phyloP scores from a whole-genome alignment of 331 rosid genomes.

The Erythrophleum ivorense region DNA sequence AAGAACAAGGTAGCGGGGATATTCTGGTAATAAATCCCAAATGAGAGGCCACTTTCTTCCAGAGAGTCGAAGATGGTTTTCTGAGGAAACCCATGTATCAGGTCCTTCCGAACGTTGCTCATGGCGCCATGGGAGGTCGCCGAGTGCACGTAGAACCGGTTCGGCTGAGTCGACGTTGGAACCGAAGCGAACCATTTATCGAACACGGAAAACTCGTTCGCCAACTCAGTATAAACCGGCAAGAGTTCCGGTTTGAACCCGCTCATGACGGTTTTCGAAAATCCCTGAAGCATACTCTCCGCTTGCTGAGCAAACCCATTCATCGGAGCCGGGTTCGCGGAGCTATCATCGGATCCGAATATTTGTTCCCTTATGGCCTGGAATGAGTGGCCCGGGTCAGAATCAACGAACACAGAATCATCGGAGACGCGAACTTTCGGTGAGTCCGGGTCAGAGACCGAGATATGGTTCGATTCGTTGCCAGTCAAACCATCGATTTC shows the following conservation, averaged over 20 bases:
- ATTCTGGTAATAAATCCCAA: conserved; percentile 87
- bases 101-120: conserved; percentile 86
- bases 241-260: conserved; percentile 73
- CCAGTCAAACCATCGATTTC: conserved; percentile 83
- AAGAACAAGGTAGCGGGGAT: conserved; percentile 89
- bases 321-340: conserved; percentile 66
- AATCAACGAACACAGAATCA: conserved; percentile 75
- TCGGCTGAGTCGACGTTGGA: conserved; percentile 89
- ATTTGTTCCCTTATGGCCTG: conserved; percentile 89
- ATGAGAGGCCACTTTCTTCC: conserved; percentile 67
- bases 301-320: conserved; percentile 95
- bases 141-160: conserved; percentile 90
- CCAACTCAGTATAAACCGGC: conserved; percentile 70
- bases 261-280: conserved; percentile 74
- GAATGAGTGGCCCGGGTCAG: conserved; percentile 90
- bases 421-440: conserved; percentile 52
- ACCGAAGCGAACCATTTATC: conserved; percentile 93
- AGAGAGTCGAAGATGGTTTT: conserved; percentile 81
- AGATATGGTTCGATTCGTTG: conserved; percentile 67
- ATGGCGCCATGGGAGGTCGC: conserved; percentile 93
- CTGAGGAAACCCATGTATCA: conserved; percentile 87
- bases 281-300: conserved; percentile 44
- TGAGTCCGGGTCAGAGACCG: conserved; percentile 49
- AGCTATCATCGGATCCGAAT: conserved; percentile 70
- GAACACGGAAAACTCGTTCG: conserved; percentile 68